phyloP scores from a whole-genome alignment of 2,329 filamentous ascomycete genomes.

The Madurella fahalii region DNA sequence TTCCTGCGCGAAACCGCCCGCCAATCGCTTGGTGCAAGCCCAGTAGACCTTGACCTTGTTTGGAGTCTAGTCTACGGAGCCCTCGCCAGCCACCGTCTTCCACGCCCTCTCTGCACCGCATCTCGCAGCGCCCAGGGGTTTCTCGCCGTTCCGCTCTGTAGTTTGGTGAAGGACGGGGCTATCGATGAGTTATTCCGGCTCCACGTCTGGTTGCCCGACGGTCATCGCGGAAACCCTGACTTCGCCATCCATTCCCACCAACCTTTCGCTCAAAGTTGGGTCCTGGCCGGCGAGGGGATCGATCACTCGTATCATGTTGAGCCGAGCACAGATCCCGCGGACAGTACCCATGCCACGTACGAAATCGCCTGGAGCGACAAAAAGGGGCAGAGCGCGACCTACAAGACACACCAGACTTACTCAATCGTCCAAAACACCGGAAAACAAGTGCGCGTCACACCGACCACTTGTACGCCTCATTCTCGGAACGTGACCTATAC shows the following conservation, averaged over 20 bases:
- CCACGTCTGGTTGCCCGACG: conserved; percentile 35
- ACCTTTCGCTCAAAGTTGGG: conserved; percentile 35
- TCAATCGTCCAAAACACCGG: conserved; percentile 29
- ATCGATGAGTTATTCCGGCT: conserved; percentile 36
- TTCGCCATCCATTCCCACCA: conserved; percentile 35
- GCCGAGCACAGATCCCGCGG: neutral
- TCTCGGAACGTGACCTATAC: conserved; percentile 27
- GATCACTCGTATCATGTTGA: conserved; percentile 29
- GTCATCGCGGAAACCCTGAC: conserved; percentile 26
- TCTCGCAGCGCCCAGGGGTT: conserved; percentile 34
- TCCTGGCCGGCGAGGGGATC: conserved; percentile 33
- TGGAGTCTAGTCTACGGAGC: neutral
- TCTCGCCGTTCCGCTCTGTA: conserved; percentile 34
- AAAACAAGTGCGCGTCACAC: conserved; percentile 16
- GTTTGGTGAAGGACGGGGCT: conserved; percentile 28
- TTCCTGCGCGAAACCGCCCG: neutral
- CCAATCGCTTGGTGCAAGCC: neutral
- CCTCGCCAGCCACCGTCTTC: neutral
- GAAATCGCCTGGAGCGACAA: conserved; percentile 28
- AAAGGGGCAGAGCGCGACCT: conserved; percentile 20
- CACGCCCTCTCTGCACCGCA: neutral
- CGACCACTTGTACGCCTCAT: conserved; percentile 17
- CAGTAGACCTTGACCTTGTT: neutral
- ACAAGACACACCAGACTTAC: conserved; percentile 27
- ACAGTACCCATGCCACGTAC: conserved; percentile 32